Evolutionary conservation across 495 filamentous ascomycete genomes (phyloP).

Genomic region (Lindgomyces ingoldianus): DNA sequence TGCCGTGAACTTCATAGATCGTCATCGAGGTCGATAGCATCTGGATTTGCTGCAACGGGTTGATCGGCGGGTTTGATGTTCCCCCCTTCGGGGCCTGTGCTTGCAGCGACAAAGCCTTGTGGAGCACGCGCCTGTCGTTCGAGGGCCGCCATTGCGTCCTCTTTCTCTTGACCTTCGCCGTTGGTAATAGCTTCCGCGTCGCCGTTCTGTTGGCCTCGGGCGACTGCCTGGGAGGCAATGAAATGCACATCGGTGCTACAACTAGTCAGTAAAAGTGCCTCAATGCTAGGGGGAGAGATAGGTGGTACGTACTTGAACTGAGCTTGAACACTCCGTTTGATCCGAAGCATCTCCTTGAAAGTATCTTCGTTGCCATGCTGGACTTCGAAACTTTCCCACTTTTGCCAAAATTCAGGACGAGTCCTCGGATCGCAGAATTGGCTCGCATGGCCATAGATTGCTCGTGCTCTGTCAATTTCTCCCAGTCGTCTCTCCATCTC

Average conservation of each 20-base stretch:
- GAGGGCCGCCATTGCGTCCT: slow-evolving; percentile 83
- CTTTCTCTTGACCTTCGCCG: slow-evolving; percentile 38
- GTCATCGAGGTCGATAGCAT: slow-evolving; percentile 83
- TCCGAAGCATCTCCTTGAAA: slow-evolving; percentile 97
- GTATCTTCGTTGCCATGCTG: slow-evolving; percentile 98
- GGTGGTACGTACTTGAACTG: slow-evolving; percentile 74
- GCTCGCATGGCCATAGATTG: slow-evolving; percentile 93
- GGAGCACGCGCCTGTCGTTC: slow-evolving; percentile 89
- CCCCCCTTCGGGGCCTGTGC: slow-evolving; percentile 74
- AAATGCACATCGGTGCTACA: slow-evolving; percentile 91
- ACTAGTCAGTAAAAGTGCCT: slow-evolving; percentile 17
- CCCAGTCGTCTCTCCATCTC: slow-evolving; percentile 97
- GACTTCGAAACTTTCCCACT: slow-evolving; percentile 97
- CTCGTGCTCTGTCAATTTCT: slow-evolving; percentile 92
- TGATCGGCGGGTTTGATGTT: slow-evolving; percentile 53
- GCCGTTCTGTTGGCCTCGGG: slow-evolving; percentile 67
- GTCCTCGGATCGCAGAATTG: slow-evolving; percentile 97
- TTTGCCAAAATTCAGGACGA: slow-evolving; percentile 85
- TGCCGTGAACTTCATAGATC: slow-evolving; percentile 31
- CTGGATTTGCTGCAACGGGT: slow-evolving; percentile 70
- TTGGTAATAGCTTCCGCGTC: slow-evolving; percentile 46
- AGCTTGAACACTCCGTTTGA: slow-evolving; percentile 95
- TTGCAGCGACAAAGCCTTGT: slow-evolving; percentile 86
- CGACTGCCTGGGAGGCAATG: slow-evolving; percentile 93
- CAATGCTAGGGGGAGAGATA: not conserved